Conservation (phyloP, 2,329 filamentous ascomycete genomes). For the Dactylellina haptotyla region DNA sequence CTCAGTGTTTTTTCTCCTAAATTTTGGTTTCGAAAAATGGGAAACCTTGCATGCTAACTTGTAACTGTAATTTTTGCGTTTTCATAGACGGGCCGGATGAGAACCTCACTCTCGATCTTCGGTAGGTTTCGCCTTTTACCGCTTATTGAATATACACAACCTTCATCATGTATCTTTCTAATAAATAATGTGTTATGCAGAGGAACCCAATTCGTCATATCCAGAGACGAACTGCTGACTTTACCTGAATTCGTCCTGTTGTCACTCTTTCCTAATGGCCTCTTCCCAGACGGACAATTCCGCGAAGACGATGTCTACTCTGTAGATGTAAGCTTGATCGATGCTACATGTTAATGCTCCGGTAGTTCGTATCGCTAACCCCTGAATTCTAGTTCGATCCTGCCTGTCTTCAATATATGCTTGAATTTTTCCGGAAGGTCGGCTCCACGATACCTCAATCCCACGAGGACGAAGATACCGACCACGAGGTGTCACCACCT, state of each 20-base stretch:
- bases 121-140: slow-evolving; percentile 70
- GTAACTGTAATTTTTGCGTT: slow-evolving; percentile 52
- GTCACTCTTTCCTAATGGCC: slow-evolving; percentile 97
- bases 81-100: slow-evolving; percentile 82
- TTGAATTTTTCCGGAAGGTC: slow-evolving; percentile 96
- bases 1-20: too few species aligned
- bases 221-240: slow-evolving; percentile 91
- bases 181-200: slow-evolving; percentile 64
- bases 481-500: slow-evolving; percentile 66
- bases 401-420: slow-evolving; percentile 95
- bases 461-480: slow-evolving; percentile 70
- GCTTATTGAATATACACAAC: slow-evolving; percentile 16
- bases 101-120: slow-evolving; percentile 91
- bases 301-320: slow-evolving; percentile 93
- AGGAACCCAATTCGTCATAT: slow-evolving; percentile 91
- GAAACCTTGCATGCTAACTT: slow-evolving; percentile 1
- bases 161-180: slow-evolving; percentile 59
- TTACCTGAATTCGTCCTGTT: slow-evolving; percentile 96
- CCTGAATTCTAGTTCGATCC: slow-evolving; percentile 82
- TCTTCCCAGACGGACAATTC: slow-evolving; percentile 95
- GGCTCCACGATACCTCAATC: slow-evolving; percentile 88
- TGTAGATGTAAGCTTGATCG: slow-evolving; percentile 82
- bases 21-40: too few species aligned
- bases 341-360: slow-evolving; percentile 2
- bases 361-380: slow-evolving; percentile 41